phyloP scores from a whole-genome alignment of 352 stramenopile species.

The Hyaloperonospora brassicae region DNA sequence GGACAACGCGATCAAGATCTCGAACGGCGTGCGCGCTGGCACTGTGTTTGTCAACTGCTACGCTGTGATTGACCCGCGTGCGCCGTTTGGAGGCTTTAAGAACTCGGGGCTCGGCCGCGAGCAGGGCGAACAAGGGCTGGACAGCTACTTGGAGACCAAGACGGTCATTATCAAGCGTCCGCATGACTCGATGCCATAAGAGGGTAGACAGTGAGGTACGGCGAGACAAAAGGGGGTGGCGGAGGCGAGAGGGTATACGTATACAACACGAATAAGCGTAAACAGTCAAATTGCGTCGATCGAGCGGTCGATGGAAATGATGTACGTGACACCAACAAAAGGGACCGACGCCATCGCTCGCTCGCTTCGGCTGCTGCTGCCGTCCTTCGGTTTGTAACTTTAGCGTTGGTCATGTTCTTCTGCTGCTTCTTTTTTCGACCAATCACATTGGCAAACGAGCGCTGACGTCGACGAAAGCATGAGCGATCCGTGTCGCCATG shows the following conservation, averaged over 20 bases:
- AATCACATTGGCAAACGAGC: conserved; percentile 5
- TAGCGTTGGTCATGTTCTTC: background rate
- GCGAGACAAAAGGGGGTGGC: no score
- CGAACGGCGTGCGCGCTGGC: conserved; percentile 79
- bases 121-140: conserved; percentile 57
- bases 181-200: conserved; percentile 25
- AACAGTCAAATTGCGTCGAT: no score
- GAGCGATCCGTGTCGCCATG: background rate
- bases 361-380: no score
- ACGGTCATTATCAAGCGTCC: conserved; percentile 59
- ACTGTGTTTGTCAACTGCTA: conserved; percentile 94
- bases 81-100: conserved; percentile 85
- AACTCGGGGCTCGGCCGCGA: conserved; percentile 79
- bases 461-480: conserved; percentile 2
- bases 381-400: no score
- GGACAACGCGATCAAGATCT: conserved; percentile 78
- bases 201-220: background rate
- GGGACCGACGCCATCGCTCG: no score
- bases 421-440: conserved; percentile 1
- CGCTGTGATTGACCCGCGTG: conserved; percentile 58
- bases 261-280: no score
- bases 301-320: no score
- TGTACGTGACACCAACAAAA: no score
- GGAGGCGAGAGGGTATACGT: no score
- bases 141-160: conserved; percentile 74